Evolutionary conservation across 2,329 filamentous ascomycete species (phyloP).

Genomic region (Tricladium varicosporioides): DNA sequence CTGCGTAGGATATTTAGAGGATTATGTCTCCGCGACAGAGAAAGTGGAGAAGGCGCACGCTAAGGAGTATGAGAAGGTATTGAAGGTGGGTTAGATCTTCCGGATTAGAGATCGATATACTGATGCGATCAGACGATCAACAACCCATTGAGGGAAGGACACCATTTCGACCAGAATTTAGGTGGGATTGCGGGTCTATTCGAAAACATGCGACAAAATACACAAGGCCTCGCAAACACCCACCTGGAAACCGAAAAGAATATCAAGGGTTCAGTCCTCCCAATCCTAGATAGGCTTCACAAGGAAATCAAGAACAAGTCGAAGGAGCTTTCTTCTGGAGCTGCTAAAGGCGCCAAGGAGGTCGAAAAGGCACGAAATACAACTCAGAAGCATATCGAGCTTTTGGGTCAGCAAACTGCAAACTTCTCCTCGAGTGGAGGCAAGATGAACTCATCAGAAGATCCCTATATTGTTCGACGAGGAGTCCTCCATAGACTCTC

Average conservation of each 20-base stretch:
- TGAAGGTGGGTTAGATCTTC: constrained; percentile 61
- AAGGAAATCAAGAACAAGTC: constrained; percentile 95
- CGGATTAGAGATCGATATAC: too few species aligned
- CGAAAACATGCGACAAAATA: constrained; percentile 91
- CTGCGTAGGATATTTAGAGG: constrained; percentile 84
- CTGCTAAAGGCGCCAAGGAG: constrained; percentile 80
- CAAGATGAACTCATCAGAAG: constrained; percentile 68
- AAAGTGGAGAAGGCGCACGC: constrained; percentile 81
- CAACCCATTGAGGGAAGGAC: constrained; percentile 79
- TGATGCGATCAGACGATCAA: constrained; percentile 64
- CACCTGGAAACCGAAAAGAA: constrained; percentile 90
- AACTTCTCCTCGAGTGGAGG: constrained; percentile 73
- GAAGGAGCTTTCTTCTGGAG: constrained; percentile 82
- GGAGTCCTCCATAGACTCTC: constrained; percentile 80
- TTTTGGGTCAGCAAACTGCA: constrained; percentile 83
- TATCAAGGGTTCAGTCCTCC: constrained; percentile 81
- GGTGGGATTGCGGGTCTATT: constrained; percentile 88
- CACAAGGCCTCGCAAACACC: constrained; percentile 81
- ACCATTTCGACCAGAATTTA: constrained; percentile 90
- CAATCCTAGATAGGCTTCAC: constrained; percentile 86
- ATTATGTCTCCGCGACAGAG: constrained; percentile 81
- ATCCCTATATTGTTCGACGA: constrained; percentile 85
- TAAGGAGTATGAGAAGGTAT: constrained; percentile 92
- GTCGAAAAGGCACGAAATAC: constrained; percentile 83
- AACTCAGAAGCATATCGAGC: constrained; percentile 95